Evolutionary conservation across 129 eudicot species (phyloP).

Genomic region (Helichrysum umbraculigerum): DNA sequence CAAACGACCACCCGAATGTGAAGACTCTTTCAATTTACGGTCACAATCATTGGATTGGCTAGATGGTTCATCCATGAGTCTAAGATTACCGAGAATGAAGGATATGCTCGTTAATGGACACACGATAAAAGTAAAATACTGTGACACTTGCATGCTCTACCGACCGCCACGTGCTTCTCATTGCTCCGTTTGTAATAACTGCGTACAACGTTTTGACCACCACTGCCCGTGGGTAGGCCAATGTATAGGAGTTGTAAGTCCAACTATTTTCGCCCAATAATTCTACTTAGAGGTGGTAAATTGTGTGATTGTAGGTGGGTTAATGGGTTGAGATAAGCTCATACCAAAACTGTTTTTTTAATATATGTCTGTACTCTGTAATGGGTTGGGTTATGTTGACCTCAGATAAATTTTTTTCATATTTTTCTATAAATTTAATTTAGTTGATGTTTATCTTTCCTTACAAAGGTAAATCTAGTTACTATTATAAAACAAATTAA

Average conservation of each 20-base stretch:
- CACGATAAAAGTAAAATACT: conserved; percentile 60
- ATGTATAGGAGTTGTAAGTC: conserved; percentile 88
- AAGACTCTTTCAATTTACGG: conserved; percentile 23
- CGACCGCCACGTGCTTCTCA: conserved; percentile 91
- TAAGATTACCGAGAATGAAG: conserved; percentile 62
- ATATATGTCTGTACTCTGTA: too few relatives aligned
- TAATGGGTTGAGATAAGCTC: not conserved
- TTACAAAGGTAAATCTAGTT: too few relatives aligned
- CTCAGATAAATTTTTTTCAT: too few relatives aligned
- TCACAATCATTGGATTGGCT: conserved; percentile 54
- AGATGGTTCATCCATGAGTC: conserved; percentile 31
- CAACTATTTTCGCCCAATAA: not conserved
- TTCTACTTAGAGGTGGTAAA: not conserved
- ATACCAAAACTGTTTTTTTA: not conserved
- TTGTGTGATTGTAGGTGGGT: not conserved
- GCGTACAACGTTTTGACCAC: conserved; percentile 84
- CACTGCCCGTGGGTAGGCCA: conserved; percentile 99
- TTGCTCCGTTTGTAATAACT: conserved; percentile 89
- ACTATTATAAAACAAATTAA: too few relatives aligned
- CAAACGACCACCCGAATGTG: conserved; percentile 48
- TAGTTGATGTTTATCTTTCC: too few relatives aligned
- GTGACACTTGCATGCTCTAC: conserved; percentile 76
- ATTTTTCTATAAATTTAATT: too few relatives aligned
- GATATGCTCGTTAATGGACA: conserved; percentile 69
- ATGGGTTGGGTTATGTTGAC: too few relatives aligned